phyloP scores from a whole-genome alignment of 2,329 filamentous ascomycete genomes.

The Ambrosiella beaveri region DNA sequence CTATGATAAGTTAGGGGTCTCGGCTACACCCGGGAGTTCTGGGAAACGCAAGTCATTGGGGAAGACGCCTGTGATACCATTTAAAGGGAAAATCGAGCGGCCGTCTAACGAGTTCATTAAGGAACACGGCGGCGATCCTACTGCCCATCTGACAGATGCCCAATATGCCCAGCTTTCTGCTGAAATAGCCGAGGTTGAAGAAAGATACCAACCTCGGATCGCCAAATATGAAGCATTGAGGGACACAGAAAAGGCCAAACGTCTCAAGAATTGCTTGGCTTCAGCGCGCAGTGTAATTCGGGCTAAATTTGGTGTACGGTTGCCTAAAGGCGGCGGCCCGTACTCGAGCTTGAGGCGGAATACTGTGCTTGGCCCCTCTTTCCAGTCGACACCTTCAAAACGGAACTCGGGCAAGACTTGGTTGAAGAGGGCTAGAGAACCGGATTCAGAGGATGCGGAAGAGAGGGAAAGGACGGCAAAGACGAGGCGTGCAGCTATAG shows the following conservation, averaged over 20 bases:
- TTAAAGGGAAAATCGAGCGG: not conserved
- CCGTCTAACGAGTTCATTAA: not conserved
- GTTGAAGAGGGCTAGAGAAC: not conserved
- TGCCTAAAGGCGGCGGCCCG: constrained; percentile 17
- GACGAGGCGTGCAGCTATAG: not conserved
- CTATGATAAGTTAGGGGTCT: too few species aligned
- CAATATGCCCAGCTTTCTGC: not conserved
- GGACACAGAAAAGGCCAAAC: constrained; percentile 21
- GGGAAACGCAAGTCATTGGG: too few species aligned
- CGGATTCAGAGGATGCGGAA: not conserved
- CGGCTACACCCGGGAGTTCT: too few species aligned
- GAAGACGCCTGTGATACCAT: not conserved
- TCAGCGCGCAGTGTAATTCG: constrained; percentile 40
- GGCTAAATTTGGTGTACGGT: constrained; percentile 39
- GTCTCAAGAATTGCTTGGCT: constrained; percentile 34
- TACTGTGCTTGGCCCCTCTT: too few species aligned
- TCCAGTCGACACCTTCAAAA: too few species aligned
- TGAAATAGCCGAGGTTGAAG: constrained; percentile 1
- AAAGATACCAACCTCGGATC: not conserved
- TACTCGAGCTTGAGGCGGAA: constrained; percentile 14
- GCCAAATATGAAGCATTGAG: not conserved
- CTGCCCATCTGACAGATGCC: not conserved
- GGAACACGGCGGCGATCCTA: not conserved
- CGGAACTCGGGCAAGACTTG: not conserved
- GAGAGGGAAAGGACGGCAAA: not conserved